Base-by-base conservation (phyloP, 2,329 filamentous ascomycete species). In the Bipolaris victoriae region DNA sequence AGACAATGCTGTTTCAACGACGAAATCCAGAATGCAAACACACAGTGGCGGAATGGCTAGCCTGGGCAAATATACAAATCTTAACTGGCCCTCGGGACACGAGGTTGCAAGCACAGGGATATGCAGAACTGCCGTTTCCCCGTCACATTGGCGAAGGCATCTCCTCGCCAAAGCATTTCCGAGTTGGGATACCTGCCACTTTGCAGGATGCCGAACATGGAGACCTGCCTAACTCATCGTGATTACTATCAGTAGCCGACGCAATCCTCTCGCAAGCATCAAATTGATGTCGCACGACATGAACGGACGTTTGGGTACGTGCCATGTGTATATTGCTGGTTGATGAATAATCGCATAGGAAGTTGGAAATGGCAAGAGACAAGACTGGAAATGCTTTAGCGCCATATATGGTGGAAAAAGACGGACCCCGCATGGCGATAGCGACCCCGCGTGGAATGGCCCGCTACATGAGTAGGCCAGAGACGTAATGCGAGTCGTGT, bases 161-260 rank as follows among this genome's bases (percentile, higher is more conserved):
- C 33, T 29, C 54, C 57, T 66, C 61, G 69, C 68, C 61, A 70
- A 68, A 69, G 48, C 54, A 64, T 67, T 61, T 61, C 69, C 67
- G 68, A 60, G 31, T 58, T 56, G 49, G 58, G 60, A 54, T 71
- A 64, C 16, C 13, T 71, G 69, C 66, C 64, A 63, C 66, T 59
- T 60, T 60, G 44, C 55, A 24, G 31, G 16, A 13, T 54, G 57
- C 49, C n/a, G 18, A 22, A 29, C 26, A 10, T 29, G 7, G 57
- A 58, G 62, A 46, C 45, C 35, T 48, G 24, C 39, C 39, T 36
- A 52, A 29, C 29, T 16, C 41, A 15, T 52, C 29, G 1, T 13
- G 5, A 16, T 36, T 1, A 33, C 16, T 22, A 10, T 37, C 3
- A 31, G 7, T 11, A 26, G 29, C 18, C n/a, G 33, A 33, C n/a